A percentile compares a stretch with the other conserved stretches of the same genome.
Conservation (phyloP, 441 rosid genomes). For the Aleurites moluccanus region DNA sequence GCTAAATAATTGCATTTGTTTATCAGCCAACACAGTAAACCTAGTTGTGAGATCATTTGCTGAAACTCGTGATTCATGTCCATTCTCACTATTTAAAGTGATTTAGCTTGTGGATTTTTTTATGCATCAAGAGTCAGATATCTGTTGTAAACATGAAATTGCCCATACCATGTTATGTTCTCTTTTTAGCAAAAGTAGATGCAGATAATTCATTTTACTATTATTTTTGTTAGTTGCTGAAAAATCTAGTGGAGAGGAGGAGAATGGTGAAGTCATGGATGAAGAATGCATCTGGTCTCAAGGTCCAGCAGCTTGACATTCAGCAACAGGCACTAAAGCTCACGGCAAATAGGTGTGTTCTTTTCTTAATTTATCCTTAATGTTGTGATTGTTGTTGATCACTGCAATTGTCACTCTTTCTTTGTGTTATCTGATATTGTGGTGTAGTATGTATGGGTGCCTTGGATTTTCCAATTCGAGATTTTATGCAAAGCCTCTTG, state of each 20-base stretch:
- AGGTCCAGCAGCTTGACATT: slow-evolving; percentile 84
- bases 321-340: slow-evolving; percentile 97
- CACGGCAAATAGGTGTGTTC: slow-evolving; percentile 81
- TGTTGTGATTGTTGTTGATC: slow-evolving; percentile 11
- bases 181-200: slow-evolving; percentile 1
- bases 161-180: neutral
- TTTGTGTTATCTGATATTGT: slow-evolving; percentile 16
- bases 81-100: neutral
- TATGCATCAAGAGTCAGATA: slow-evolving; percentile 9
- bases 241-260: slow-evolving; percentile 84
- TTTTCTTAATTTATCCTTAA: slow-evolving; percentile 8
- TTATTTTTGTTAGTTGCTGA: slow-evolving; percentile 69
- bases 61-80: neutral
- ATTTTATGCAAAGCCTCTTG: slow-evolving; percentile 97
- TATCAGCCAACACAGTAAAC: neutral
- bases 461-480: slow-evolving; percentile 97
- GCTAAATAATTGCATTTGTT: neutral
- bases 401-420: slow-evolving; percentile 10
- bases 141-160: neutral
- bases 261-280: slow-evolving; percentile 78
- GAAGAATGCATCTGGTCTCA: slow-evolving; percentile 78
- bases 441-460: slow-evolving; percentile 96
- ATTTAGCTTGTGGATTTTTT: neutral
- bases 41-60: neutral
- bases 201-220: slow-evolving; percentile 22